These are phyloP conservation scores for Phyllosticta ampelicida DNA, from an alignment of 2,329 filamentous ascomycete species.

Conservation along the genomic window DNA sequence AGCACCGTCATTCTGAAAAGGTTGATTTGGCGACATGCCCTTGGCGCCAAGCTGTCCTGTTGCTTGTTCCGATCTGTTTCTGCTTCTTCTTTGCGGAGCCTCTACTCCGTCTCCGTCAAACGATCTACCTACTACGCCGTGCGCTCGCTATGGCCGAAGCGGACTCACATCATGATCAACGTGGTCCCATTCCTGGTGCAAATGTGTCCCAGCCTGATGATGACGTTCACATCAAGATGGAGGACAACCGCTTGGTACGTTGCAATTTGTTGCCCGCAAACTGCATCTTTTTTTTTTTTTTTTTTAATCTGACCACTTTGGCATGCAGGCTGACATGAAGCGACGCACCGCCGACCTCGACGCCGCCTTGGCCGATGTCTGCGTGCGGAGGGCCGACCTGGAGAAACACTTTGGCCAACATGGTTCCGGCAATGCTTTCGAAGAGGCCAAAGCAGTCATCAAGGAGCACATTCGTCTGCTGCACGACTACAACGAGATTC, in stretches of 20 bases:
- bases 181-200: not conserved
- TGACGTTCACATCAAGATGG: not conserved
- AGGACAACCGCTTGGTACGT: constrained; percentile 7
- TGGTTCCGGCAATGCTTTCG: constrained; percentile 22
- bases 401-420: constrained; percentile 15
- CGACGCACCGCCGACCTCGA: constrained; percentile 17
- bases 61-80: not conserved
- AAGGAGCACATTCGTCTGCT: constrained; percentile 54
- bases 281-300: not conserved
- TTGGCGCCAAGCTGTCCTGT: not conserved
- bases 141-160: not conserved
- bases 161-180: not conserved
- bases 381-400: constrained; percentile 30
- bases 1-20: not conserved
- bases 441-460: constrained; percentile 42
- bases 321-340: constrained; percentile 1
- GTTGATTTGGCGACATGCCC: not conserved
- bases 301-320: not conserved
- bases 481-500: constrained; percentile 61
- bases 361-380: constrained; percentile 37
- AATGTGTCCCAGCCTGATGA: not conserved
- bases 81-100: not conserved
- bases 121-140: not conserved
- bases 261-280: no score
- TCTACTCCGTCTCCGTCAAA: not conserved